Evolutionary conservation across 768 basidiomycete species (phyloP), one percentile per base, ranked within the genome.

Genomic region (Pluteus cervinus): DNA sequence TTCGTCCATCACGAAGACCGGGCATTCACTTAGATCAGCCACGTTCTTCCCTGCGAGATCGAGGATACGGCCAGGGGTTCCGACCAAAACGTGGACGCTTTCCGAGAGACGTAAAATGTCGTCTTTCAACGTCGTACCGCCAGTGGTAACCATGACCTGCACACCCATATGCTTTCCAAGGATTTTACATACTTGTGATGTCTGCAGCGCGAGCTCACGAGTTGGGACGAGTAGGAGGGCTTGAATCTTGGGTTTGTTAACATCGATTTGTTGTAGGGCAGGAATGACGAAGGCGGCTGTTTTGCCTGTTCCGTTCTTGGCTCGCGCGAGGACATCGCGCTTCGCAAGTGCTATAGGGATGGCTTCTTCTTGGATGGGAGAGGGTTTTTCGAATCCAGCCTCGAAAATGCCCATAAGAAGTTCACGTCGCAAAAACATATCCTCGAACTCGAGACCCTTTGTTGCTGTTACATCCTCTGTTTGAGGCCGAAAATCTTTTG

Each of bases 381-480:
- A 94, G 29, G 94, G 94, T 50, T 74, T 81, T 65, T 98, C 94
- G 58, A 92, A 94, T 40, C 94, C 94, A 49, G 93, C 96, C 66
- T 97, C 92, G 52, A 93, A 99, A 60, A 98, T 96, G 53, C 94
- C 94, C 94, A 99, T 98, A 59, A 99, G 79, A 44, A 99, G 81
- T 65, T 98, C 94, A 49, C 94, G 79, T 39, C 85, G 79, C 55
- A 94, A 74, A 61, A 67, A 77, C 81, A 92, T 87, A 56, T 93
- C 90, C 66, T 99, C 96, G 47, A 96, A 99, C 57, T 97, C 92
- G 51, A 81, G 71, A 44, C 94, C 94, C 62, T 91, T 87, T 18
- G 90, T 94, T 3, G 81, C 82, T 18, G 84, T 87, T 41, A 99
- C 94, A 68, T 99, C 94, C 66, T 93, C 91, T 21, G 94, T 99